A percentile compares a stretch with the other conserved stretches of the same genome.
These are phyloP conservation scores for Xylariaceae sp. DNA, from an alignment of 2,329 filamentous ascomycete species.

Conservation along the genomic window DNA sequence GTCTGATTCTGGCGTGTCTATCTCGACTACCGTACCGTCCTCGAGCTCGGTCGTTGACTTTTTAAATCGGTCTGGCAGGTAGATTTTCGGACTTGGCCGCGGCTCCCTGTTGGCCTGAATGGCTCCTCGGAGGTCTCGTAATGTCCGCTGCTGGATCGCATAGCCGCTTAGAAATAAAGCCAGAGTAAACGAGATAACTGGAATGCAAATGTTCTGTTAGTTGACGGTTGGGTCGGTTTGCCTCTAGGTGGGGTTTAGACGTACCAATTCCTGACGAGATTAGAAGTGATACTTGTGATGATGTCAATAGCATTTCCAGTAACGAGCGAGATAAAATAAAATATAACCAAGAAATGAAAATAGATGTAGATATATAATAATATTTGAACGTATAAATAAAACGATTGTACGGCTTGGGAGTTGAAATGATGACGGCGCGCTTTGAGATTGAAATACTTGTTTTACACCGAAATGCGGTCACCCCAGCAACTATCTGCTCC, in stretches of 20 bases:
- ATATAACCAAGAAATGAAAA: not conserved
- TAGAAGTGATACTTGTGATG: conserved; percentile 70
- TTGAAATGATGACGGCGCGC: conserved; percentile 1
- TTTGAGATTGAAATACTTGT: conserved; percentile 24
- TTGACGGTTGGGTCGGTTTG: not conserved
- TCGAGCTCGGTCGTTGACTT: conserved; percentile 48
- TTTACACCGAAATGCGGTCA: conserved; percentile 22
- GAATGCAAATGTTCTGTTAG: conserved; percentile 3
- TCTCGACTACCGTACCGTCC: conserved; percentile 48
- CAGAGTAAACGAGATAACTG: conserved; percentile 76
- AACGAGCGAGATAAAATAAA: conserved; percentile 3
- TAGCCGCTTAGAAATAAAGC: conserved; percentile 89
- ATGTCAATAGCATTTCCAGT: conserved; percentile 61
- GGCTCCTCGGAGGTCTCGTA: conserved; percentile 74
- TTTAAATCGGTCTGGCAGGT: conserved; percentile 55
- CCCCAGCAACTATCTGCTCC: conserved; percentile 21
- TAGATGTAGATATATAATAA: conserved; percentile 4
- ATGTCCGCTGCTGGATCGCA: conserved; percentile 81
- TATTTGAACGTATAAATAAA: conserved; percentile 4
- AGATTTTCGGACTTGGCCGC: conserved; percentile 50
- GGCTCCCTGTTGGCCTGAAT: conserved; percentile 57
- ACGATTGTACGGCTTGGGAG: not conserved
- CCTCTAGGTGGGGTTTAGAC: conserved; percentile 8
- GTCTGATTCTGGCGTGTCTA: conserved; percentile 40
- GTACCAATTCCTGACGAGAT: conserved; percentile 66